Evolutionary conservation across 2,329 filamentous ascomycete genomes (phyloP), one percentile per base, ranked within the genome.

Genomic region (Paecilomyces sp.): DNA sequence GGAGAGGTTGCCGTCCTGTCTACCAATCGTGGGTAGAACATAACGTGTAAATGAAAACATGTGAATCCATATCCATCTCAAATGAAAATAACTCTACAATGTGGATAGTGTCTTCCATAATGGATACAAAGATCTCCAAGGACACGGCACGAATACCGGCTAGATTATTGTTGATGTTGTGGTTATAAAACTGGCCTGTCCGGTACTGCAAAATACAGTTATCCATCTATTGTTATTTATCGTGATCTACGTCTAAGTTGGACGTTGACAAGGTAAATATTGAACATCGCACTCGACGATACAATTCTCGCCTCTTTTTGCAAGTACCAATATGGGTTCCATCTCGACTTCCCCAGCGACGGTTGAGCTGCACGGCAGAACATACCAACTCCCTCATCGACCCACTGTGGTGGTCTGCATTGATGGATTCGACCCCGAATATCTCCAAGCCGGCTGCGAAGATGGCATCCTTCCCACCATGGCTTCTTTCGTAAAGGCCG

Each of bases 391-490:
- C 5, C 75, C 74, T 12, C 64, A 58, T 31, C 60, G 61, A n/a
- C 74, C 75, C 3, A 75, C 75, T 0, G 74, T 78, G 3, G 71
- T 77, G 1, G 67, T 79, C 33, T 79, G 77, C 57, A 65, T 79
- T 51, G 76, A 79, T 62, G 77, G 77, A 25, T 79, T 79, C 60
- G 77, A 79, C 58, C 75, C 77, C 0, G 67, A 72, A 53, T 79
- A 79, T 57, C 69, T 79, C 8, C 57, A 68, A 5, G 63, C 65
- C 1, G 76, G 75, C 7, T 65, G 75, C 24, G 60, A 67, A 2
- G 67, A 69, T 54, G 74, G 71, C 7, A 71, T 72, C 47, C 58
- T 77, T 9, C 75, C 75, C 12, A 74, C 67, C 47, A 61, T 76
- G 57, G 65, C 64, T 31, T 60, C 58, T 11, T 72, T 76, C 55